Conservation (phyloP, 1,139 yeast genomes). For the Nadsonia starkeyi-henricii region DNA sequence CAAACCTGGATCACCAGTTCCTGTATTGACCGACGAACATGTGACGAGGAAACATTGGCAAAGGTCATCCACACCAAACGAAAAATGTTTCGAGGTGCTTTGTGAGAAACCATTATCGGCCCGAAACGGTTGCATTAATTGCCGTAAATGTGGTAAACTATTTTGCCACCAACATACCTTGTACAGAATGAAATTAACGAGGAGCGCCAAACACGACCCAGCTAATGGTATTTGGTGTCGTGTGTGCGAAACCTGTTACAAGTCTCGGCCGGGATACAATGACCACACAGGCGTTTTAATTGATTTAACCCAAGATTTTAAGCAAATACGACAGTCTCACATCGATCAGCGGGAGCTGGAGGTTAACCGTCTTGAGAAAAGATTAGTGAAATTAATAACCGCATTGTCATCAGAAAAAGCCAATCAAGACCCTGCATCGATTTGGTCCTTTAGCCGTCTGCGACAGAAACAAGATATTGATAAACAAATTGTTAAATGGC, state of each 20-base stretch:
- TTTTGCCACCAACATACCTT: conserved; percentile 55
- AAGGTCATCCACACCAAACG: conserved; percentile 28
- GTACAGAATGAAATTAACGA: conserved; percentile 34
- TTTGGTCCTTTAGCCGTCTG: conserved; percentile 10
- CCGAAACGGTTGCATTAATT: conserved; percentile 22
- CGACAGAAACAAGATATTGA: conserved; percentile 27
- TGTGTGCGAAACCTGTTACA: conserved; percentile 54
- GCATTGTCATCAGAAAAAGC: conserved; percentile 11
- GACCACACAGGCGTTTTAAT: conserved; percentile 26
- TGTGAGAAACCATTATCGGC: conserved; percentile 21
- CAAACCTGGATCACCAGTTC: conserved; percentile 2
- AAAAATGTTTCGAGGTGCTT: conserved; percentile 19
- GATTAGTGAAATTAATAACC: conserved; percentile 38
- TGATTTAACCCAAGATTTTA: conserved; percentile 38
- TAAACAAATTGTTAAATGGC: conserved; percentile 54
- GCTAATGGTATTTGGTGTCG: conserved; percentile 49
- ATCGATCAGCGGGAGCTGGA: conserved; percentile 31
- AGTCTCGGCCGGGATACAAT: conserved; percentile 39
- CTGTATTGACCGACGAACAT: conserved; percentile 15
- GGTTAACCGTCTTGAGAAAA: conserved; percentile 45
- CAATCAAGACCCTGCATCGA: conserved; percentile 6
- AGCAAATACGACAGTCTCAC: conserved; percentile 26
- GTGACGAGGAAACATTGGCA: conserved; percentile 55
- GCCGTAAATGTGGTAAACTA: conserved; percentile 49
- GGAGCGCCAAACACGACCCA: conserved; percentile 34